These are phyloP conservation scores for Harrya chromipes DNA, from an alignment of 768 basidiomycete species.

Conservation along the genomic window DNA sequence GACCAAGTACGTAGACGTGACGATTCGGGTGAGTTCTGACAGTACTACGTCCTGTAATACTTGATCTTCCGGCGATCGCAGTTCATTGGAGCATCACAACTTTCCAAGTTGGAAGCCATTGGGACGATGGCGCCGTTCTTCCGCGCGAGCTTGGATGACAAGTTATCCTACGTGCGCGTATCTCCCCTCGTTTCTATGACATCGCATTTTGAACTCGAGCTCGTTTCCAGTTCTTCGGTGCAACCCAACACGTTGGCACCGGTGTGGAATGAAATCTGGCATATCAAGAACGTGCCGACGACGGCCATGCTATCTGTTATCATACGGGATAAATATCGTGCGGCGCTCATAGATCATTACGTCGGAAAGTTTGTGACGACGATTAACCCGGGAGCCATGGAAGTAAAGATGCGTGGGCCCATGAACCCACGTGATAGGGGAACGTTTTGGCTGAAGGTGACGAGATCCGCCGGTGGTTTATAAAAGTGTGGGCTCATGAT, in stretches of 20 bases:
- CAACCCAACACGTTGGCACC: slow-evolving; percentile 53
- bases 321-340: slow-evolving; percentile 69
- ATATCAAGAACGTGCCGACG: slow-evolving; percentile 66
- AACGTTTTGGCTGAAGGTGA: slow-evolving; percentile 67
- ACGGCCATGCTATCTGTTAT: slow-evolving; percentile 58
- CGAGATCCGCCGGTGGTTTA: background rate
- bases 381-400: slow-evolving; percentile 56
- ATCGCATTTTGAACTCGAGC: background rate
- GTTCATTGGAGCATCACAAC: slow-evolving; percentile 68
- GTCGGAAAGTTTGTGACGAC: slow-evolving; percentile 61
- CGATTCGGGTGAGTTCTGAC: slow-evolving; percentile 44
- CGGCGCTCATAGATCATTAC: slow-evolving; percentile 53
- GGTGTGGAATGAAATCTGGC: slow-evolving; percentile 77
- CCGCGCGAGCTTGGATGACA: slow-evolving; percentile 60
- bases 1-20: slow-evolving; percentile 54
- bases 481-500: slow-evolving; percentile 1
- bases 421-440: slow-evolving; percentile 50
- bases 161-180: slow-evolving; percentile 63
- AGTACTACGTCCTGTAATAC: background rate
- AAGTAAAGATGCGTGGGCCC: slow-evolving; percentile 57
- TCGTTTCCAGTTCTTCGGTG: slow-evolving; percentile 56
- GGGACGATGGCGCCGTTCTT: slow-evolving; percentile 69
- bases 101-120: slow-evolving; percentile 71
- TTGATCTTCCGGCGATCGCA: slow-evolving; percentile 22
- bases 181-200: background rate